A percentile compares a stretch with the other conserved stretches of the same genome.
Conservation (phyloP, 805 yeast species). For the Saccharomycopsis sp. region DNA sequence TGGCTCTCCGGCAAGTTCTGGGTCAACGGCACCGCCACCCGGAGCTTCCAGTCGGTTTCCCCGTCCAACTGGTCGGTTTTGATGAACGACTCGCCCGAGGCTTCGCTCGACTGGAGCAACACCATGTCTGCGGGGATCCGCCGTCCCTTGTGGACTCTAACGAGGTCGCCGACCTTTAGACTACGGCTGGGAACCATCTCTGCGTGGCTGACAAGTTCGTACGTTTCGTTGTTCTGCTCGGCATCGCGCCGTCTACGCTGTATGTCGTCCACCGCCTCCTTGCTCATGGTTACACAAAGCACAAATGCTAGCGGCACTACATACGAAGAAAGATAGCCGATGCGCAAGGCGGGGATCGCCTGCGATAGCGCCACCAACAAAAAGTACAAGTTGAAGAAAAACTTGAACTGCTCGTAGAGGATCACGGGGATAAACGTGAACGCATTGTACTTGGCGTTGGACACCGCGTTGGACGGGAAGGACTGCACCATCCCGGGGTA, state of each 20-base stretch:
- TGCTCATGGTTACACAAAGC: slow-evolving; percentile 83
- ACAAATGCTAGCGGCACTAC: slow-evolving; percentile 94
- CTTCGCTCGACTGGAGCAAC: slow-evolving; percentile 73
- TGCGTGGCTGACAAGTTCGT: slow-evolving; percentile 54
- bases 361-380: slow-evolving; percentile 91
- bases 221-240: slow-evolving; percentile 80
- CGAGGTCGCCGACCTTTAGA: slow-evolving; percentile 80
- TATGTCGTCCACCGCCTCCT: slow-evolving; percentile 93
- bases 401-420: slow-evolving; percentile 92
- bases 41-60: slow-evolving; percentile 96
- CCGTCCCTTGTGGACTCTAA: slow-evolving; percentile 68
- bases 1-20: slow-evolving; percentile 52
- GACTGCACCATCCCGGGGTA: slow-evolving; percentile 37
- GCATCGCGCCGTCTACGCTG: slow-evolving; percentile 83
- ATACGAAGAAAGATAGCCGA: slow-evolving; percentile 89
- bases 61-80: slow-evolving; percentile 98
- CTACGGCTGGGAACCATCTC: slow-evolving; percentile 40
- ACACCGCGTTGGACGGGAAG: slow-evolving; percentile 68
- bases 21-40: slow-evolving; percentile 70
- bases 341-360: slow-evolving; percentile 78
- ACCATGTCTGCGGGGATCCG: slow-evolving; percentile 94
- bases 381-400: slow-evolving; percentile 90
- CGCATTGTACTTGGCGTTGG: slow-evolving; percentile 91
- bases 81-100: slow-evolving; percentile 81
- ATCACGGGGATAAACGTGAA: slow-evolving; percentile 82